Percentiles rank a stretch among this genome's conserved stretches.
phyloP scores from a whole-genome alignment of 2,329 filamentous ascomycete genomes.

The Ophiostoma angusticollis region DNA sequence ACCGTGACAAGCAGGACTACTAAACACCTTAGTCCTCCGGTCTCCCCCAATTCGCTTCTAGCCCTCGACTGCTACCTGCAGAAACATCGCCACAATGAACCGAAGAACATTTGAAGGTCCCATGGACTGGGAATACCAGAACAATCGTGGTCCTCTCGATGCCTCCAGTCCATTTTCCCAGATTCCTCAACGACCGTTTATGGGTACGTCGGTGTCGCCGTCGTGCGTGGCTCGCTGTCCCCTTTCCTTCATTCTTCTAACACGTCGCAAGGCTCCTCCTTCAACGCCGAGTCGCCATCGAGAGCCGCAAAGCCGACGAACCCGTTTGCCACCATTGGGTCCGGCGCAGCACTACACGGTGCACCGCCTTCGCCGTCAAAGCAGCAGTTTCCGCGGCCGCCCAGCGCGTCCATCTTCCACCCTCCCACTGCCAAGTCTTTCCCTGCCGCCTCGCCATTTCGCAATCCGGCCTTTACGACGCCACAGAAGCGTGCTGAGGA shows the following conservation, averaged over 20 bases:
- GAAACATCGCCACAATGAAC: constrained; percentile 19
- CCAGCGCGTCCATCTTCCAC: constrained; percentile 34
- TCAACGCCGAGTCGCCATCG: constrained; percentile 16
- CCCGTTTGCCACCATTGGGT: constrained; percentile 15
- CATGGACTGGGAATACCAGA: constrained; percentile 57
- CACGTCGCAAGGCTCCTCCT: constrained; percentile 12
- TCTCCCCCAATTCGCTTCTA: background rate
- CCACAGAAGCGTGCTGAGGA: constrained; percentile 46
- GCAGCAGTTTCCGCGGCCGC: constrained; percentile 23
- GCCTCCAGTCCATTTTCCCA: constrained; percentile 49
- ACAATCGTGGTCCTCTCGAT: constrained; percentile 42
- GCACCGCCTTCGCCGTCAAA: constrained; percentile 17
- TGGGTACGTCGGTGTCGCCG: constrained; percentile 24
- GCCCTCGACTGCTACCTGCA: background rate
- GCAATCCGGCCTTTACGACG: constrained; percentile 52
- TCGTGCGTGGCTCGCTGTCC: too few relatives aligned
- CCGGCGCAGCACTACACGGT: background rate
- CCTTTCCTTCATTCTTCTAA: background rate
- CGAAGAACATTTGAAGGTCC: constrained; percentile 45
- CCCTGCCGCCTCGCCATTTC: constrained; percentile 41
- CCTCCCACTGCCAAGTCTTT: constrained; percentile 29
- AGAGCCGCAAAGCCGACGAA: constrained; percentile 14
- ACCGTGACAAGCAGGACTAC: too few relatives aligned
- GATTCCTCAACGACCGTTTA: constrained; percentile 29
- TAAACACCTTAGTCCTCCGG: background rate